phyloP scores from a whole-genome alignment of 805 yeast species.

The Nematodospora valgi region DNA sequence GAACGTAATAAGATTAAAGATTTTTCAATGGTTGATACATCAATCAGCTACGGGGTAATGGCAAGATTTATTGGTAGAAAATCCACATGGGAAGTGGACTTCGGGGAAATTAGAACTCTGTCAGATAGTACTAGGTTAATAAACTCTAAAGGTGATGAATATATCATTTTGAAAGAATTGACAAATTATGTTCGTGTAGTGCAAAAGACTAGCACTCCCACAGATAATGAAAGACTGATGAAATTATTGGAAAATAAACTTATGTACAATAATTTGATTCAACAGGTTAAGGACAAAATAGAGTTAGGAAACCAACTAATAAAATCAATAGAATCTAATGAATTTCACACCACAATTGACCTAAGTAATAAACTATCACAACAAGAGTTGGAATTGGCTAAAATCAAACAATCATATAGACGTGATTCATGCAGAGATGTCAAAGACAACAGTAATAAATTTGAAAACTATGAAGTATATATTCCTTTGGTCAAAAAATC shows the following conservation, averaged over 20 bases:
- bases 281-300: constrained; percentile 26
- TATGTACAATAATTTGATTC: constrained; percentile 21
- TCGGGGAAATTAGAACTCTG: constrained; percentile 10
- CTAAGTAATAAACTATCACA: constrained; percentile 9
- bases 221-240: constrained; percentile 15
- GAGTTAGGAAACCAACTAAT: constrained; percentile 20
- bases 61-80: constrained; percentile 39
- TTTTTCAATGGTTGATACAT: constrained; percentile 23
- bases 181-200: constrained; percentile 24
- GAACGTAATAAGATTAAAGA: constrained; percentile 19
- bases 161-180: constrained; percentile 32
- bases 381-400: constrained; percentile 16
- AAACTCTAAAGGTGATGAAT: constrained; percentile 37
- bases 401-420: constrained; percentile 20
- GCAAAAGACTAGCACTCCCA: constrained; percentile 14
- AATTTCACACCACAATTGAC: constrained; percentile 11
- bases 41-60: constrained; percentile 29
- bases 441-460: constrained; percentile 6
- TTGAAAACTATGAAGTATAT: constrained; percentile 11
- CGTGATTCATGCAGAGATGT: constrained; percentile 7
- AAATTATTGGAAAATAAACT: constrained; percentile 18
- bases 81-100: constrained; percentile 25
- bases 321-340: constrained; percentile 10
- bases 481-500: constrained; percentile 13
- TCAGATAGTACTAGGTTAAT: constrained; percentile 21